A percentile compares a stretch with the other conserved stretches of the same genome.
Evolutionary conservation across 768 basidiomycete species (phyloP).

Genomic region (Psilocybe sp.): DNA sequence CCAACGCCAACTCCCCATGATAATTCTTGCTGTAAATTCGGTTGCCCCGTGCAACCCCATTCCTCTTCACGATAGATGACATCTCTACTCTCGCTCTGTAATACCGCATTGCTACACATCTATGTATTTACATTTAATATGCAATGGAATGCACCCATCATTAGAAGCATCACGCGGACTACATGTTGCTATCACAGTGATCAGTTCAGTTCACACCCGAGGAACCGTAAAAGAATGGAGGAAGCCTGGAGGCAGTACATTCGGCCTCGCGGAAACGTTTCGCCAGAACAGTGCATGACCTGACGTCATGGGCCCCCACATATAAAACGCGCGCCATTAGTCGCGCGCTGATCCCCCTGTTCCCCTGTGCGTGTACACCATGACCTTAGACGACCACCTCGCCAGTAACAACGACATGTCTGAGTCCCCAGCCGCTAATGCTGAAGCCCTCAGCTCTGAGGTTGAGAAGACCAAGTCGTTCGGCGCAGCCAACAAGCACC

Average conservation of each 20-base stretch:
- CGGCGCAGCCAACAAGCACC: conserved; percentile 13
- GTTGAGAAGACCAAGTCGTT: conserved; percentile 9
- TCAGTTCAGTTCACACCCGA: too few species aligned
- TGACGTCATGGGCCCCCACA: too few species aligned
- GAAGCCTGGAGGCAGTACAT: too few species aligned
- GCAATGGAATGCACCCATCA: conserved; percentile 4
- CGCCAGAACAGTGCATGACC: too few species aligned
- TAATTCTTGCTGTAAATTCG: not conserved
- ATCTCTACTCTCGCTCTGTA: conserved; percentile 10
- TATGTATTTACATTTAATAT: conserved; percentile 19
- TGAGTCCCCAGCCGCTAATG: conserved; percentile 6
- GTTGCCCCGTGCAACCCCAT: too few species aligned
- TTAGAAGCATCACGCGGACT: not conserved
- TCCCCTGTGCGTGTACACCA: not conserved
- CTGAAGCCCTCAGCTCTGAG: conserved; percentile 6
- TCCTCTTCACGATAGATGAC: too few species aligned
- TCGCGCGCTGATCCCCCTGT: too few species aligned
- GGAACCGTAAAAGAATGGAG: too few species aligned
- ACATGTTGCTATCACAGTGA: too few species aligned
- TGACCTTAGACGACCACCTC: conserved; percentile 16
- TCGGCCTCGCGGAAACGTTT: too few species aligned
- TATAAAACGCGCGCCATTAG: too few species aligned
- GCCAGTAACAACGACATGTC: conserved; percentile 11
- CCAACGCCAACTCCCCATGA: conserved; percentile 1
- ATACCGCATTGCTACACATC: conserved; percentile 4